These are phyloP conservation scores for Entomortierella chlamydospora DNA, from an alignment of 192 early-diverging fungal genomes.

Conservation along the genomic window DNA sequence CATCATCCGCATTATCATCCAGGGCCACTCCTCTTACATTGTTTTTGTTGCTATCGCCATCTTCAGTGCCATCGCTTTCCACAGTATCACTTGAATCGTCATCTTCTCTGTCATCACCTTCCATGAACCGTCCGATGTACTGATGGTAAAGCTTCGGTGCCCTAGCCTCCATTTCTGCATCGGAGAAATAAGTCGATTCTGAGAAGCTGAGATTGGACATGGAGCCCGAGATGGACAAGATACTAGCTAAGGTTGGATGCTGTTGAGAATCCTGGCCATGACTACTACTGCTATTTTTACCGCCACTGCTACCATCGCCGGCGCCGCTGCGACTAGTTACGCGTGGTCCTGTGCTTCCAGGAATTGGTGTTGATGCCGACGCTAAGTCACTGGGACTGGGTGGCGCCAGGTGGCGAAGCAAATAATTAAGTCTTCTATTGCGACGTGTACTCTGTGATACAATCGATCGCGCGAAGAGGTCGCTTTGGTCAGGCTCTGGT, in stretches of 20 bases:
- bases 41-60: background rate
- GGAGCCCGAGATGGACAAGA: slow-evolving; percentile 48
- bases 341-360: background rate
- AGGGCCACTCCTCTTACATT: background rate
- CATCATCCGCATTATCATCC: slow-evolving; percentile 29
- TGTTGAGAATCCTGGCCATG: background rate
- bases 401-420: slow-evolving; percentile 49
- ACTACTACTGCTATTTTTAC: background rate
- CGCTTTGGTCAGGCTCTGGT: slow-evolving; percentile 23
- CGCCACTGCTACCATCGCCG: background rate
- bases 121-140: slow-evolving; percentile 53
- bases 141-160: slow-evolving; percentile 47
- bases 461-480: slow-evolving; percentile 33
- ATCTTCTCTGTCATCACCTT: slow-evolving; percentile 21
- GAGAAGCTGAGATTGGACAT: slow-evolving; percentile 50
- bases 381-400: slow-evolving; percentile 11
- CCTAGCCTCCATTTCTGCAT: slow-evolving; percentile 46
- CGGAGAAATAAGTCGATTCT: slow-evolving; percentile 51
- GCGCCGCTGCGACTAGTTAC: background rate
- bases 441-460: slow-evolving; percentile 32
- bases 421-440: slow-evolving; percentile 44
- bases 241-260: slow-evolving; percentile 31
- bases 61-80: background rate
- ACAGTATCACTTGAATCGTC: background rate
- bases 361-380: background rate